phyloP scores from a whole-genome alignment of 176 grass and related monocot species.

The Saccharum officinarum region DNA sequence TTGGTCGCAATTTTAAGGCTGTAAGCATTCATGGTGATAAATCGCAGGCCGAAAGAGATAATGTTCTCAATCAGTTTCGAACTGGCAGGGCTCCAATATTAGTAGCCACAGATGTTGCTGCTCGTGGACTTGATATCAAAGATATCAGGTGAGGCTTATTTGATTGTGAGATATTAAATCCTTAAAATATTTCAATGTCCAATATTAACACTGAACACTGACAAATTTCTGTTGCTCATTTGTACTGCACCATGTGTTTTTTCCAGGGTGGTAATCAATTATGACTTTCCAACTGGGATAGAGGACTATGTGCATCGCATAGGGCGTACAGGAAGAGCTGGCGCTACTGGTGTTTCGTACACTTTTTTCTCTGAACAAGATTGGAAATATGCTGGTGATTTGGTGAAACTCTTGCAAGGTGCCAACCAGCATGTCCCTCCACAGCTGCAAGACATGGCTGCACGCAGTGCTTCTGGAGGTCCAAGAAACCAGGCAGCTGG shows the following conservation, averaged over 20 bases:
- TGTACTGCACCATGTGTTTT: slow-evolving; percentile 2
- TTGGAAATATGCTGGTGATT: slow-evolving; percentile 85
- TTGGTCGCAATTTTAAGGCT: slow-evolving; percentile 82
- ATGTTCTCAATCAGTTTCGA: slow-evolving; percentile 90
- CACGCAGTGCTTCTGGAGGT: slow-evolving; percentile 49
- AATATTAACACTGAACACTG: background rate
- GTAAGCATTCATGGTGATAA: slow-evolving; percentile 91
- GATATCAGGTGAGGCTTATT: slow-evolving; percentile 72
- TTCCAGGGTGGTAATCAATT: slow-evolving; percentile 96
- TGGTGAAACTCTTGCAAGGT: slow-evolving; percentile 94
- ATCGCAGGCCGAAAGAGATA: slow-evolving; percentile 87
- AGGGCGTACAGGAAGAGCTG: slow-evolving; percentile 90
- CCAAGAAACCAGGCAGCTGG: slow-evolving; percentile 53
- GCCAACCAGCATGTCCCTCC: slow-evolving; percentile 88
- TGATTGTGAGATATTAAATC: background rate
- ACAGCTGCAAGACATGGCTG: slow-evolving; percentile 72
- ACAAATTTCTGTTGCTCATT: slow-evolving; percentile 28
- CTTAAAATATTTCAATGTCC: slow-evolving; percentile 32
- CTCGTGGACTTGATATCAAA: slow-evolving; percentile 95
- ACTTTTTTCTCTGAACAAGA: slow-evolving; percentile 95
- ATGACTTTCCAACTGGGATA: slow-evolving; percentile 91
- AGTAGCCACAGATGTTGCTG: slow-evolving; percentile 97
- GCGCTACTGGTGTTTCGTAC: slow-evolving; percentile 84
- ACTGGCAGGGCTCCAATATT: slow-evolving; percentile 79
- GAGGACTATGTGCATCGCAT: slow-evolving; percentile 98